Evolutionary conservation across 768 basidiomycete species (phyloP), one percentile per base, ranked within the genome.

Genomic region (Collybiopsis luxurians): DNA sequence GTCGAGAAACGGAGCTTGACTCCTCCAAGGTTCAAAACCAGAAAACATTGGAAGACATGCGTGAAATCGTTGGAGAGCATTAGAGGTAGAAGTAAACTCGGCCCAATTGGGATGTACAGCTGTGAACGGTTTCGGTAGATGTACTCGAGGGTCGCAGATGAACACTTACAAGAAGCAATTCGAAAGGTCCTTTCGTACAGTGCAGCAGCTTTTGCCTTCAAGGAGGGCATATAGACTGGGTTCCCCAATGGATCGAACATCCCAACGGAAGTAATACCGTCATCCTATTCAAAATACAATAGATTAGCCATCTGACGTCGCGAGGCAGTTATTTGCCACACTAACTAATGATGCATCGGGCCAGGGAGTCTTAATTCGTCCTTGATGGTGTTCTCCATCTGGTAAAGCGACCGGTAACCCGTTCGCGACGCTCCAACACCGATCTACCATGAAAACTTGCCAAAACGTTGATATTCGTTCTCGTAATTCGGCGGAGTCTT

Each of bases 371-470:
- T 75, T 77, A 53, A 85, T 79, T 38, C 74, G 70, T 42, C 74
- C 75, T 54, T 76, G 76, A 4, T 76, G 72, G 51, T 72, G 69
- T 52, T 79, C 76, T 49, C 79, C 78, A 53, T 82, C 80, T 10
- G 82, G 77, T 4, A 83, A 71, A 1, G 79, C 81, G 17, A 78
- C 73, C 10, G 81, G 81, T 27, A 84, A 71, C 2, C 80, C 82
- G 60, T 77, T 79, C 2, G 76, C 79, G 5, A 80, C 77, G 15
- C 82, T 76, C 82, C 84, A 85, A 28, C 78, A 79, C 26, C 83
- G 75, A 60, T 86, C 84, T n/a, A 85, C 75, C 66, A 78, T 77
- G 62, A 82, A 85, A 19, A 83, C 75, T 66, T 84, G 81, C 84
- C 84, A 86, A 66, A 85, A 84, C 7, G 79, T 75, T 4, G 77